phyloP scores from a whole-genome alignment of 768 basidiomycete genomes.

The Tylopilus balloui region DNA sequence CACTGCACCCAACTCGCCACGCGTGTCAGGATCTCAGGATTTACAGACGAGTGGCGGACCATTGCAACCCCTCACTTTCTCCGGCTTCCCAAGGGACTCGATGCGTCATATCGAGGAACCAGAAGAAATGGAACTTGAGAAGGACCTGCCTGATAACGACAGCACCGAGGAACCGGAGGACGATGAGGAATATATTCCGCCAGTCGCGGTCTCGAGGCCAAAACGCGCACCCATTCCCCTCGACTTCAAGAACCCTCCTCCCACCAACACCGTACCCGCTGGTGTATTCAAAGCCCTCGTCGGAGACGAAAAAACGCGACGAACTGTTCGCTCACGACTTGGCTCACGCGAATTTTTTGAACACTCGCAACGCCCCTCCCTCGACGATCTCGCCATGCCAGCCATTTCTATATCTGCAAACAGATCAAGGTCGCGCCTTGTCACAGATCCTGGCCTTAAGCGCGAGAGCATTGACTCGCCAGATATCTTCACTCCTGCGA shows the following conservation, averaged over 20 bases:
- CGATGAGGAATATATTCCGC: constrained; percentile 16
- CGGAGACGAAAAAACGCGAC: constrained; percentile 62
- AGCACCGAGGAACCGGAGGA: constrained; percentile 9
- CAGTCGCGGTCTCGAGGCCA: constrained; percentile 28
- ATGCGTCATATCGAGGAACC: constrained; percentile 19
- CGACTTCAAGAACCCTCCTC: constrained; percentile 67
- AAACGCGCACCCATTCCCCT: constrained; percentile 73
- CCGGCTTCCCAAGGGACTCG: constrained; percentile 49
- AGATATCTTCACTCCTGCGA: constrained; percentile 42
- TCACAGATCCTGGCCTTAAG: constrained; percentile 52
- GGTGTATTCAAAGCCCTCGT: constrained; percentile 81
- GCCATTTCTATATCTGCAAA: constrained; percentile 62
- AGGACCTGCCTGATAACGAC: constrained; percentile 6
- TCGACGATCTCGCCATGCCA: constrained; percentile 71
- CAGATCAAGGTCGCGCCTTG: constrained; percentile 48
- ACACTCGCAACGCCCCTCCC: constrained; percentile 60
- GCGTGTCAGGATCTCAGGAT: constrained; percentile 27
- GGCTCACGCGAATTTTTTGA: constrained; percentile 73
- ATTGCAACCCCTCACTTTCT: constrained; percentile 55
- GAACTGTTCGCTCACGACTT: constrained; percentile 70
- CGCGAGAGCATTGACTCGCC: constrained; percentile 28
- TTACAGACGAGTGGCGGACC: constrained; percentile 20
- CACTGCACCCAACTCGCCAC: constrained; percentile 39
- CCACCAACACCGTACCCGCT: constrained; percentile 76
- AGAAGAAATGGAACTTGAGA: constrained; percentile 9